A percentile compares a stretch with the other conserved stretches of the same genome.
These are phyloP conservation scores for Penicillium atrosanguineum DNA, from an alignment of 495 filamentous ascomycete species.

Conservation along the genomic window DNA sequence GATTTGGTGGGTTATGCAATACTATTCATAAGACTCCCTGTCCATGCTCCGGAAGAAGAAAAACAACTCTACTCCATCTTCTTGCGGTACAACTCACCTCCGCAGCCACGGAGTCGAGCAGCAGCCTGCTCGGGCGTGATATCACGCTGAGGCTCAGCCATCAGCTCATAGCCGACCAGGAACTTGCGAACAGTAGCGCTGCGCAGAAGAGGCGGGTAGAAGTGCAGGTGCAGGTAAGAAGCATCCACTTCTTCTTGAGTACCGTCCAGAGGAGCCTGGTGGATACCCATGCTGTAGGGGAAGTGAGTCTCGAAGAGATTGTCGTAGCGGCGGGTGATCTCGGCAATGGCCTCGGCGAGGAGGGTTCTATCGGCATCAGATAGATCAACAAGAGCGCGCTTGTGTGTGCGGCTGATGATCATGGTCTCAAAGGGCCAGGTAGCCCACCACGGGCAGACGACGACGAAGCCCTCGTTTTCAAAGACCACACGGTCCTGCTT, in stretches of 20 bases:
- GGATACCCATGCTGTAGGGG: slow-evolving; percentile 90
- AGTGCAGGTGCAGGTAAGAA: slow-evolving; percentile 93
- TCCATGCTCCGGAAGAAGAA: background rate
- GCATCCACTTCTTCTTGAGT: slow-evolving; percentile 78
- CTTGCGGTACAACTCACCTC: slow-evolving; percentile 81
- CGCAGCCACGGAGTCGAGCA: slow-evolving; percentile 67
- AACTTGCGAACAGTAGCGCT: slow-evolving; percentile 96
- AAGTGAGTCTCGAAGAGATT: slow-evolving; percentile 97
- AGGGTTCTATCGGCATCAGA: slow-evolving; percentile 60
- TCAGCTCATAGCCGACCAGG: slow-evolving; percentile 81
- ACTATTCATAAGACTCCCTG: background rate
- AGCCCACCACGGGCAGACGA: slow-evolving; percentile 95
- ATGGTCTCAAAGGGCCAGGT: slow-evolving; percentile 97
- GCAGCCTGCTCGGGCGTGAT: slow-evolving; percentile 98
- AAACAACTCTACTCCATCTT: slow-evolving; percentile 40
- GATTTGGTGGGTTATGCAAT: background rate
- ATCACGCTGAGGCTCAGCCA: slow-evolving; percentile 95
- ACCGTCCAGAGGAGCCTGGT: slow-evolving; percentile 91
- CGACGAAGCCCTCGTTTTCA: slow-evolving; percentile 77
- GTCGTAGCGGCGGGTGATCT: slow-evolving; percentile 87
- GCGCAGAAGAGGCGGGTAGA: slow-evolving; percentile 89
- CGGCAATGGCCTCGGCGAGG: slow-evolving; percentile 79
- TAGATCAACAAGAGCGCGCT: slow-evolving; percentile 78
- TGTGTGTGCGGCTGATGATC: slow-evolving; percentile 78
- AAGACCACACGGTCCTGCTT: slow-evolving; percentile 85